Conservation (phyloP, 805 yeast genomes). For the Kodamaea lidongshanica region DNA sequence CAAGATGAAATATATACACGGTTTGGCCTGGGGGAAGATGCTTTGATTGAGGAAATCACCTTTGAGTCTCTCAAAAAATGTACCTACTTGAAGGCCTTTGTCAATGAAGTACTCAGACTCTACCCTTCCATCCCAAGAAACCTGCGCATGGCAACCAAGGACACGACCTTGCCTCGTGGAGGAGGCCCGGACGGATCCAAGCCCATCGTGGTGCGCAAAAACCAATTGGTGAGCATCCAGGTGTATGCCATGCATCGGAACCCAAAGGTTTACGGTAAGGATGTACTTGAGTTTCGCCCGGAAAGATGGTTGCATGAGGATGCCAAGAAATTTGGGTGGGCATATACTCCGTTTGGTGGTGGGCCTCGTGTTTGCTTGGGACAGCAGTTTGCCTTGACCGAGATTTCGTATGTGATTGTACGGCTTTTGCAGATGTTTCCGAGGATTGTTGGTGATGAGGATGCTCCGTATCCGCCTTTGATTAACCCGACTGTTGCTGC, state of each 20-base stretch:
- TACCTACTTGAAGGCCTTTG: slow-evolving; percentile 31
- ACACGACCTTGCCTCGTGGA: slow-evolving; percentile 20
- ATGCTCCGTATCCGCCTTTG: slow-evolving; percentile 4
- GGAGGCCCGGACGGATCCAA: slow-evolving; percentile 22
- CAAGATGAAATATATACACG: slow-evolving; percentile 21
- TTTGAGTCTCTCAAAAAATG: slow-evolving; percentile 36
- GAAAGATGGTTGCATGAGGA: slow-evolving; percentile 28
- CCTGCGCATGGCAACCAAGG: slow-evolving; percentile 17
- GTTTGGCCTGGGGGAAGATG: slow-evolving; percentile 28
- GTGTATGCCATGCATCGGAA: slow-evolving; percentile 39
- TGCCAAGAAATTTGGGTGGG: slow-evolving; percentile 16
- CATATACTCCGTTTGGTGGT: slow-evolving; percentile 18
- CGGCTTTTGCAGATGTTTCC: slow-evolving; percentile 16
- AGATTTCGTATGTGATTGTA: slow-evolving; percentile 15
- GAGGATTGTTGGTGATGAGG: slow-evolving; percentile 1
- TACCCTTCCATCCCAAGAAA: slow-evolving; percentile 27
- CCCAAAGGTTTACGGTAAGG: slow-evolving; percentile 25
- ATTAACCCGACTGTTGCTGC: no score
- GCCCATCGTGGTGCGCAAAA: slow-evolving; percentile 32
- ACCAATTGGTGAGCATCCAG: slow-evolving; percentile 33
- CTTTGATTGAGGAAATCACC: slow-evolving; percentile 24
- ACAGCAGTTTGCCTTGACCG: slow-evolving; percentile 21
- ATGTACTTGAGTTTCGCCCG: slow-evolving; percentile 27
- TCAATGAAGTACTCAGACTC: slow-evolving; percentile 32
- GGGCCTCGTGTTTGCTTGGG: slow-evolving; percentile 21